Evolutionary conservation across 2,329 filamentous ascomycete genomes (phyloP), one percentile per base, ranked within the genome.

Genomic region (Penicillium sclerotiorum): DNA sequence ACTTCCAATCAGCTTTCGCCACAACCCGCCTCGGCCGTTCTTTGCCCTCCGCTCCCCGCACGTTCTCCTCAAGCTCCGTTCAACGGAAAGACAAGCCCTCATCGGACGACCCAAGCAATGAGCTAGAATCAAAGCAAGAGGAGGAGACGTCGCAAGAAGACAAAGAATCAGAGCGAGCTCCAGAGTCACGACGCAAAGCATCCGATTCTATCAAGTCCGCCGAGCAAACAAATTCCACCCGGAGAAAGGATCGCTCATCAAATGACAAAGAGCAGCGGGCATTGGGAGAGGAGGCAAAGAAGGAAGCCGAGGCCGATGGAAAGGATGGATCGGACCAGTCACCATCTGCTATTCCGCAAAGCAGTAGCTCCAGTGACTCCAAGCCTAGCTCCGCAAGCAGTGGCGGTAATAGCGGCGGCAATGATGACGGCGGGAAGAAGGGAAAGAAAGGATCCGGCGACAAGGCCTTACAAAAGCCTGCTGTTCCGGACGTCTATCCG

Each of bases 401-500:
- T 46, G 70, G 73, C 21, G 73, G 79, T 17, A 69, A 68, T 17
- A 70, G 69, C 48, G 69, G 72, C 21, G 73, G 79, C 13, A 79
- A 79, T 47, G 84, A 87, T 57, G 80, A 82, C 60, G 81, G 86
- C 20, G 84, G 87, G 42, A 87, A 84, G 72, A 88, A 85, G 65
- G 86, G 90, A 47, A 82, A 84, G 59, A 92, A 88, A 67, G 64
- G 70, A 27, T 80, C 85, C 41, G 69, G 76, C n/a, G 89, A 94
- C 52, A 85, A 84, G 64, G 86, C 88, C 20, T 79, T 97, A 32
- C 85, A 90, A 62, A 97, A 97, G 74, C 89, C 91, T 1, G 84
- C 87, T 2, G 88, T 97, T 12, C 94, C 94, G 12, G 94, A 99
- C 54, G 86, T 96, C 36, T 99, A 99, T 69, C 94, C 94, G 3